Base-by-base conservation (phyloP, 495 filamentous ascomycete species). In the Neurospora sp. region DNA sequence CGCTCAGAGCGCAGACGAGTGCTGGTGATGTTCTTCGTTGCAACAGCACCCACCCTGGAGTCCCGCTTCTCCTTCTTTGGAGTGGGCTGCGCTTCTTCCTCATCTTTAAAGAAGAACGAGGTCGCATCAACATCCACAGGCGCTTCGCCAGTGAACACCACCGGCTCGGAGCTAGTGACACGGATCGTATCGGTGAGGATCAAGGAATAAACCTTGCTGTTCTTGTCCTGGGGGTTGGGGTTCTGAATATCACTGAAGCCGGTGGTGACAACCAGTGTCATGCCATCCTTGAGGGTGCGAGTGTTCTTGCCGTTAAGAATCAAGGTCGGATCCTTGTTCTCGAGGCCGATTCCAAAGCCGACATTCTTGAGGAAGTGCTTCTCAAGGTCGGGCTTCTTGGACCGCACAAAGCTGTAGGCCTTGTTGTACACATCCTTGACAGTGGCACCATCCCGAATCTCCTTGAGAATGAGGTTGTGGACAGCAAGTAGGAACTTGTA, bases 91-190 rank as follows among this genome's bases (percentile, higher is more conserved):
- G 87, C 89, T 76, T 94, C 92, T 74, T 92, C 89, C 70, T 94
- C 93, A 76, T 95, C 94, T 77, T 96, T 96, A 83, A 99, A 99
- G 83, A 97, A 98, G 84, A 99, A 99, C 0, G 94, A 96, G 3
- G 93, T 92, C 1, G 93, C 92, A 76, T 97, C 95, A 74, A 94
- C 88, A 77, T 98, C 95, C 41, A 91, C 90, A 9, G 95, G 90
- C 5, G 94, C 94, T 76, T 96, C 93, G 71, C 92, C 94, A 41
- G 96, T 99, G 82, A 98, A 98, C 38, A 97, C 89, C 9, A 92
- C 89, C 8, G 93, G 88, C 8, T 94, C 93, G 71, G 80, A 85
- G n/a, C 88, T 80, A 4, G 90, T 90, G 46, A 97, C 93, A 75
- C 95, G 93, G 40, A 99, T 90, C 6, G 96, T 99, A 79, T 99